These are phyloP conservation scores for Raddia guianensis DNA, from an alignment of 176 grass and related monocot genomes.

Conservation along the genomic window DNA sequence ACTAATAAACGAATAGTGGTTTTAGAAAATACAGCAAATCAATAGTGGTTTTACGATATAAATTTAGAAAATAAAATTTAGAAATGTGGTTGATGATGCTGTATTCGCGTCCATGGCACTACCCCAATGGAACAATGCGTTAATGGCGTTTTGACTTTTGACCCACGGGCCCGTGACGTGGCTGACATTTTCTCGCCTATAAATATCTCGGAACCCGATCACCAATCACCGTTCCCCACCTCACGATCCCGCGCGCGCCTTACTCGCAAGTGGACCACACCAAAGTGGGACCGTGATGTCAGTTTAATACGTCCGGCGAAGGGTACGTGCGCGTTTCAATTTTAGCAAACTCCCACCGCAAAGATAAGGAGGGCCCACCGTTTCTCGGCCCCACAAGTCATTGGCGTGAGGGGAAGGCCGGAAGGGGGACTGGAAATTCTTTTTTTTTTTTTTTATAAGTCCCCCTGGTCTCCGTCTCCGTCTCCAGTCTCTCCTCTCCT, in stretches of 20 bases:
- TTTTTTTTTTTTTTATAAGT: slow-evolving; percentile 1
- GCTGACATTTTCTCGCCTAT: neutral
- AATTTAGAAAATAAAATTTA: no score
- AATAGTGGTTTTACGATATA: no score
- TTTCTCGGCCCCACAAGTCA: slow-evolving; percentile 1
- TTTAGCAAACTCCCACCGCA: slow-evolving; percentile 15
- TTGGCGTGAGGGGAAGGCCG: slow-evolving; percentile 4
- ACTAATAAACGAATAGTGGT: no score
- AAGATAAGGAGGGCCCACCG: slow-evolving; percentile 40
- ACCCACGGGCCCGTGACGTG: neutral
- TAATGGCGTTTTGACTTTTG: neutral
- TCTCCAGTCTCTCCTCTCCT: neutral
- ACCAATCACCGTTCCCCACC: neutral
- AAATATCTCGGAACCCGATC: neutral
- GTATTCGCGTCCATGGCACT: no score
- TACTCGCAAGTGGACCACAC: neutral
- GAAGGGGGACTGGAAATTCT: neutral
- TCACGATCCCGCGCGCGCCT: neutral
- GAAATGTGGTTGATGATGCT: no score
- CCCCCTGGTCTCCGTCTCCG: slow-evolving; percentile 1
- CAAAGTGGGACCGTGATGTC: neutral
- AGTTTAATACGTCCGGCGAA: neutral
- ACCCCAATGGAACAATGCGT: no score
- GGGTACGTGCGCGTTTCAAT: slow-evolving; percentile 25
- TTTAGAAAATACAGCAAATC: no score